Evolutionary conservation across 805 yeast species (phyloP), one percentile per base, ranked within the genome.

Genomic region (Debaryomyces tyrocola): DNA sequence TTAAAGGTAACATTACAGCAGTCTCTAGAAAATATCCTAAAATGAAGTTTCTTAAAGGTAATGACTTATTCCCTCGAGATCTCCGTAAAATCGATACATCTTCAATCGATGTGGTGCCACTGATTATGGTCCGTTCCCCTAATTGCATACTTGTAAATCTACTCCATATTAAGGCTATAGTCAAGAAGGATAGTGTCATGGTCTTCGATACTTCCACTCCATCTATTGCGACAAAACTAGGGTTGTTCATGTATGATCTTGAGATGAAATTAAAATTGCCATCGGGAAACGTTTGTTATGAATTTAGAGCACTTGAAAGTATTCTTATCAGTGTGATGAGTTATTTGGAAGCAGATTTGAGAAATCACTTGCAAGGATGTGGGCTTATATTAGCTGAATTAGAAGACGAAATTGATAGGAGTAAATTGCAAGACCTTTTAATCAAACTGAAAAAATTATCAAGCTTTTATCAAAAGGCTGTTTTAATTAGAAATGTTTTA

Each of bases 111-210:
- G 88, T 92, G 17, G 91, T 91, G 3, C 99, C 99, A 0, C 82
- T 90, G 15, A 85, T 94, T 39, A 83, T 91, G 49, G 90, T 90
- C 18, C 77, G 97, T 48, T 58, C 71, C n/a, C 76, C 80, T 20
- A 79, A 80, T 52, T 85, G 95, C 43, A 87, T 92, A 15, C 70
- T 94, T 44, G 82, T 94, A 41, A 91, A 90, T 60, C 67, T 94
- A 58, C 69, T 94, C 33, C 94, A 91, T 62, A 90, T 94, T 41
- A 86, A 94, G 53, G 98, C 97, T 1, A 74, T 94, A 40, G 81
- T 94, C n/a, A 87, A 86, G 56, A 77, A 80, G 36, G 89, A 92
- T 57, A 72, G 77, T 51, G 95, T 94, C 8, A 77, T 87, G 67
- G 78, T 94, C 1, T 94, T 94, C 64, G 98, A 94, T 59, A 83